Conservation (phyloP, 345 rosid genomes). For the Reutealis trisperma region DNA sequence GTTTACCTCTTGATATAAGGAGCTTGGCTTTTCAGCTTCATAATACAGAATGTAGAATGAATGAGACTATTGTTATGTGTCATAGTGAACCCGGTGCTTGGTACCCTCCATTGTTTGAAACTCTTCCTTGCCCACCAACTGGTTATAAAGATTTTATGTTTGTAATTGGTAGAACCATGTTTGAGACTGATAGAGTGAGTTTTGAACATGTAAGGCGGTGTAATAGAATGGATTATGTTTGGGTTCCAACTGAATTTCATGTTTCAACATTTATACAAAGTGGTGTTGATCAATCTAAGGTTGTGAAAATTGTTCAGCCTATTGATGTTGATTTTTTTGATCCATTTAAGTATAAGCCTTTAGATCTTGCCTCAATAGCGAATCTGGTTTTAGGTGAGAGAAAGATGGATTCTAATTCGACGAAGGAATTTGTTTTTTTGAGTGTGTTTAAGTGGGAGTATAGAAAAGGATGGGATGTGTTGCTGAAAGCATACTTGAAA, state of each 20-base stretch:
- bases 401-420: constrained; percentile 4
- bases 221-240: constrained; percentile 70
- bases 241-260: constrained; percentile 93
- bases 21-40: constrained; percentile 51
- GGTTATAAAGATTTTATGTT: constrained; percentile 50
- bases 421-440: constrained; percentile 63
- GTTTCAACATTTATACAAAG: constrained; percentile 64
- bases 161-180: constrained; percentile 87
- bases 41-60: constrained; percentile 44
- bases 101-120: constrained; percentile 81
- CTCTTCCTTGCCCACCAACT: constrained; percentile 72
- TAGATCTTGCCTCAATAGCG: constrained; percentile 45
- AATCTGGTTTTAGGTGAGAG: constrained; percentile 51
- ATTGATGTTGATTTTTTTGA: constrained; percentile 70
- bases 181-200: constrained; percentile 79
- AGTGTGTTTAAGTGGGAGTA: constrained; percentile 89
- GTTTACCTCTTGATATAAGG: constrained; percentile 52
- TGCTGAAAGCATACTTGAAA: constrained; percentile 67
- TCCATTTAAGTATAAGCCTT: constrained; percentile 53
- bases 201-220: constrained; percentile 61
- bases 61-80: constrained; percentile 75
- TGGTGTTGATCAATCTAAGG: constrained; percentile 75
- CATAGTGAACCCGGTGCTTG: constrained; percentile 97
- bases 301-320: constrained; percentile 80
- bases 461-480: constrained; percentile 89